Evolutionary conservation across 2,329 filamentous ascomycete genomes (phyloP).

Genomic region (Colletotrichum kahawae): DNA sequence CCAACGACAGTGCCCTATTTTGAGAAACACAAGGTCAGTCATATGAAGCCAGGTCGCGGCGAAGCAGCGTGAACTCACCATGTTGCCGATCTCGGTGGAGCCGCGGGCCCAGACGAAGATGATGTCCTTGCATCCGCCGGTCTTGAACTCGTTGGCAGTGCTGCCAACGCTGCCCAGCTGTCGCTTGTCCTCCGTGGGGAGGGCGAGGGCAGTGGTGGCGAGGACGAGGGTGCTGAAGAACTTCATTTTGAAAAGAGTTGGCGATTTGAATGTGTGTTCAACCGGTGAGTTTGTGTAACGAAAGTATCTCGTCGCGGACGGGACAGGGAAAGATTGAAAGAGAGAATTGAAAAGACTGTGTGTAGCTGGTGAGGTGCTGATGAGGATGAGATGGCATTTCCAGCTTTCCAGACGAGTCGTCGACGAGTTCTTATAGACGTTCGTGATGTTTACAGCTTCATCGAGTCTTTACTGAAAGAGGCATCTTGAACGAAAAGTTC

Average conservation of each 20-base stretch:
- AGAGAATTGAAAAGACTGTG: not conserved
- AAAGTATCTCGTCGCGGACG: slow-evolving; percentile 3
- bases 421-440: not conserved
- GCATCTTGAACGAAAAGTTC: not conserved
- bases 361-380: not conserved
- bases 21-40: not conserved
- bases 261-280: not conserved
- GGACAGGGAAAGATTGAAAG: not conserved
- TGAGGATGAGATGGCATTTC: not conserved
- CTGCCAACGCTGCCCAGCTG: slow-evolving; percentile 4
- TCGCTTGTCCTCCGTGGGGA: slow-evolving; percentile 3
- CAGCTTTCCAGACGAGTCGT: not conserved
- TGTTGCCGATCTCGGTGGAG: slow-evolving; percentile 25
- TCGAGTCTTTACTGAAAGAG: not conserved
- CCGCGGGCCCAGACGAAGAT: slow-evolving; percentile 27
- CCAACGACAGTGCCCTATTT: slow-evolving; percentile 21
- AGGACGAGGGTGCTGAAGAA: slow-evolving; percentile 9
- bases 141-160: slow-evolving; percentile 25
- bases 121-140: slow-evolving; percentile 25
- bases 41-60: not conserved
- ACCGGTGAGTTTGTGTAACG: not conserved
- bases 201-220: slow-evolving; percentile 13
- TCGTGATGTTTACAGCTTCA: not conserved
- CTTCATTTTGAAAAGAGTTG: slow-evolving; percentile 12
- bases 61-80: not conserved